Conservation (phyloP, 2,329 filamentous ascomycete species). For the Epichloe festucae region DNA sequence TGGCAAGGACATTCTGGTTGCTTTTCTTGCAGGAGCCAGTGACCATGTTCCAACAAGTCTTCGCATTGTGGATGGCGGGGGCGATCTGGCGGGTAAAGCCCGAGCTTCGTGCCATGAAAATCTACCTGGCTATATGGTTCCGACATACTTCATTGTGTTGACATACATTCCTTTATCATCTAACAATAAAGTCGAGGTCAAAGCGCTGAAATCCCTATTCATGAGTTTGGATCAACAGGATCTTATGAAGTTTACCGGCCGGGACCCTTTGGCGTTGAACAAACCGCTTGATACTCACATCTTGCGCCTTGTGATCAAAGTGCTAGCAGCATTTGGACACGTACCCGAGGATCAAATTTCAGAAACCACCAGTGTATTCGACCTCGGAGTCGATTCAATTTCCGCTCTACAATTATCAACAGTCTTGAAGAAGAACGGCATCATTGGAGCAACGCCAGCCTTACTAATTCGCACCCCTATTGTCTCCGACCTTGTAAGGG, state of each 20-base stretch:
- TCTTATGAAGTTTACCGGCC: conserved; percentile 42
- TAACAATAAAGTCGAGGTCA: conserved; percentile 82
- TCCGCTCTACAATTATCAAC: conserved; percentile 60
- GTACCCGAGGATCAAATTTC: conserved; percentile 30
- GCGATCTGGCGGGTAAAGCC: conserved; percentile 31
- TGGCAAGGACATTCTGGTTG: conserved; percentile 70
- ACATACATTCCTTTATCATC: conserved; percentile 64
- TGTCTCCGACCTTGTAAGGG: conserved; percentile 32
- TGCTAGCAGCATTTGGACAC: conserved; percentile 41
- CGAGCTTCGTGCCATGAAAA: conserved; percentile 52
- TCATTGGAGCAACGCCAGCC: conserved; percentile 48
- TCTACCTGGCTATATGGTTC: conserved; percentile 81
- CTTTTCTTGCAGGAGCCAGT: conserved; percentile 43
- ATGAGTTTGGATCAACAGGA: conserved; percentile 43
- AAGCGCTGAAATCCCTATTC: conserved; percentile 55
- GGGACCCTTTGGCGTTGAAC: conserved; percentile 12
- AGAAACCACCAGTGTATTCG: conserved; percentile 58
- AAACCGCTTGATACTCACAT: conserved; percentile 20
- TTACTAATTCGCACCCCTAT: conserved; percentile 51
- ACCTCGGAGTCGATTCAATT: conserved; percentile 80
- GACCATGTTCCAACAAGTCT: conserved; percentile 7
- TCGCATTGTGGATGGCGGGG: conserved; percentile 15
- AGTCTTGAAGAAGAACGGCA: conserved; percentile 49
- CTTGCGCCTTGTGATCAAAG: conserved; percentile 35
- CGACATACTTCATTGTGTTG: conserved; percentile 66